phyloP scores from a whole-genome alignment of 768 basidiomycete genomes.

The Boletellus ananiceps region DNA sequence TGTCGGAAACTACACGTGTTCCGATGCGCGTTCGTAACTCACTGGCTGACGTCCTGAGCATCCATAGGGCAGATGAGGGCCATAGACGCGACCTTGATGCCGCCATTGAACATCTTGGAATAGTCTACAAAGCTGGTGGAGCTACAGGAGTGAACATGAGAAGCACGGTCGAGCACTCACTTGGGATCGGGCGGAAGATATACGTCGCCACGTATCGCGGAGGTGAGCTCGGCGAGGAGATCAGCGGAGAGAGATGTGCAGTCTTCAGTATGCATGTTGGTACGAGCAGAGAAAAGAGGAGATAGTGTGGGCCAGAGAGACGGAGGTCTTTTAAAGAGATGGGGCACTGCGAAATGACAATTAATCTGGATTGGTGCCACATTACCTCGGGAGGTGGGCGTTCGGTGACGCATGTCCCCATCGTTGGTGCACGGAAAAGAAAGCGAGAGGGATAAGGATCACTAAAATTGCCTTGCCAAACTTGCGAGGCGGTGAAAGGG shows the following conservation, averaged over 20 bases:
- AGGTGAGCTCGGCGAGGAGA: constrained; percentile 43
- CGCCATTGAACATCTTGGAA: constrained; percentile 70
- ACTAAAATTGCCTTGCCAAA: not conserved
- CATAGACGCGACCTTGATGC: constrained; percentile 54
- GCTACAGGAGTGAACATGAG: not conserved
- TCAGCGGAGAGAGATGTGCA: constrained; percentile 14
- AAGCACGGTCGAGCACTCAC: constrained; percentile 25
- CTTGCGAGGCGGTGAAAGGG: constrained; percentile 11
- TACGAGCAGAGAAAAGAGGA: not conserved
- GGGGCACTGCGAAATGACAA: constrained; percentile 2
- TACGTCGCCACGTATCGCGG: constrained; percentile 44
- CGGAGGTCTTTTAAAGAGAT: constrained; percentile 14
- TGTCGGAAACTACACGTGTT: constrained; percentile 11
- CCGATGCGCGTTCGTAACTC: constrained; percentile 26
- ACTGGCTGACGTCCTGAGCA: constrained; percentile 80
- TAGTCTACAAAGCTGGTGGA: constrained; percentile 25
- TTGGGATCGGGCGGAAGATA: constrained; percentile 40
- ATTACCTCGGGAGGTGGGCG: constrained; percentile 2
- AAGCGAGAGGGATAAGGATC: not conserved
- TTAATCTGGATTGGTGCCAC: constrained; percentile 11
- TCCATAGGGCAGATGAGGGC: constrained; percentile 72
- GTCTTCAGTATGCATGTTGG: constrained; percentile 15
- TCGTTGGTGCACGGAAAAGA: not conserved
- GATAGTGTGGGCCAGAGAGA: constrained; percentile 6
- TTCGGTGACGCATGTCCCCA: not conserved